Evolutionary conservation across 2,329 filamentous ascomycete genomes (phyloP).

Genomic region (Harringtonia aguacate): DNA sequence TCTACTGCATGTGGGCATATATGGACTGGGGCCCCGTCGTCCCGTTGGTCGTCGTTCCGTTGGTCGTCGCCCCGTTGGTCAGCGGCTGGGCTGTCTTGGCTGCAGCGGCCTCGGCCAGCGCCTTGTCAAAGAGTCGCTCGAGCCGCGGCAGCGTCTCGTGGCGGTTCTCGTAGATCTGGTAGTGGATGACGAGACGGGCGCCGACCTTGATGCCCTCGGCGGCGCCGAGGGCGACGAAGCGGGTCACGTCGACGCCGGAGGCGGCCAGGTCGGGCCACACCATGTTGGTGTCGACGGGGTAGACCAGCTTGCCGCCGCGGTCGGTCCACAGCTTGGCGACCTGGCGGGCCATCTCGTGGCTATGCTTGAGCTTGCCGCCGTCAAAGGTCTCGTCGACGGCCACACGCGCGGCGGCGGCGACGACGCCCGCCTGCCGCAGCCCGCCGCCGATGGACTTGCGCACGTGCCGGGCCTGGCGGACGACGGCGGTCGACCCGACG

Average conservation of each 20-base stretch:
- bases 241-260: conserved; percentile 32
- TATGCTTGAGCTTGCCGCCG: conserved; percentile 48
- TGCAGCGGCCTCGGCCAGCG: conserved; percentile 10
- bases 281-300: conserved; percentile 85
- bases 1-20: too few species aligned
- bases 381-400: conserved; percentile 74
- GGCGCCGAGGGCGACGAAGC: conserved; percentile 27
- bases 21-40: background rate
- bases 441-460: conserved; percentile 75
- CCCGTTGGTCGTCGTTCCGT: background rate
- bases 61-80: background rate
- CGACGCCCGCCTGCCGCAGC: conserved; percentile 63
- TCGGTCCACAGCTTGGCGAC: conserved; percentile 54
- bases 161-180: conserved; percentile 50
- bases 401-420: conserved; percentile 64
- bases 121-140: conserved; percentile 40
- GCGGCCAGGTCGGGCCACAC: conserved; percentile 68
- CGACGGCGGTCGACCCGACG: conserved; percentile 35
- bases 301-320: conserved; percentile 55
- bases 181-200: conserved; percentile 35
- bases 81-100: background rate
- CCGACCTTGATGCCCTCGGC: conserved; percentile 32
- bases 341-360: conserved; percentile 51
- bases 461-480: conserved; percentile 62
- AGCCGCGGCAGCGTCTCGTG: conserved; percentile 50